Conservation (phyloP, 202 grass and related monocot species). For the Zoysia matrella region DNA sequence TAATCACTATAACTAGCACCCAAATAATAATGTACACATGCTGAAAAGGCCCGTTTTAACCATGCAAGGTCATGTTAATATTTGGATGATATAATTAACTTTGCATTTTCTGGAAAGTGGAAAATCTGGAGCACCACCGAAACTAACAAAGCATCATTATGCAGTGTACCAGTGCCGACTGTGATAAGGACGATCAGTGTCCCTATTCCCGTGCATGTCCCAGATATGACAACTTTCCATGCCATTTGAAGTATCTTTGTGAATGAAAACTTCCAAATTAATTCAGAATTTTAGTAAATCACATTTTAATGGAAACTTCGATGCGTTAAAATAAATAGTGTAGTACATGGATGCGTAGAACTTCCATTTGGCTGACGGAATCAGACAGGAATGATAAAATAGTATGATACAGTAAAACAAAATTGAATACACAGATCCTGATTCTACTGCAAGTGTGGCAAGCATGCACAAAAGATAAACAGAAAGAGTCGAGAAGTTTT, state of each 20-base stretch:
- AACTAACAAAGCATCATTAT: neutral
- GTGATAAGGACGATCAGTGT: neutral
- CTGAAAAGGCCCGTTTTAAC: neutral
- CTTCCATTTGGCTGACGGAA: conserved; percentile 13
- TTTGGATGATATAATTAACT: neutral
- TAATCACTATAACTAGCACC: too few species aligned
- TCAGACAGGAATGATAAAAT: conserved; percentile 11
- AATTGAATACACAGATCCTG: neutral
- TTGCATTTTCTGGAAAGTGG: neutral
- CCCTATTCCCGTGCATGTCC: neutral
- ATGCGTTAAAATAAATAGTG: neutral
- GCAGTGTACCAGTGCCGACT: neutral
- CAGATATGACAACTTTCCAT: neutral
- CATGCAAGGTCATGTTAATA: neutral
- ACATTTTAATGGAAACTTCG: neutral
- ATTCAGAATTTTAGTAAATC: neutral
- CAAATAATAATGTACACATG: neutral
- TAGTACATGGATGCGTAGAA: neutral
- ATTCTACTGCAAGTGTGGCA: neutral
- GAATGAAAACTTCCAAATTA: neutral
- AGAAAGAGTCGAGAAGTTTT: neutral
- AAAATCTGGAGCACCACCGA: neutral
- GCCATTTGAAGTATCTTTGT: neutral
- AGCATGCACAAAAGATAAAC: neutral
- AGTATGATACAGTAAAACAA: conserved; percentile 3